phyloP scores from a whole-genome alignment of 148 eudicot species.

The Spergularia marina region DNA sequence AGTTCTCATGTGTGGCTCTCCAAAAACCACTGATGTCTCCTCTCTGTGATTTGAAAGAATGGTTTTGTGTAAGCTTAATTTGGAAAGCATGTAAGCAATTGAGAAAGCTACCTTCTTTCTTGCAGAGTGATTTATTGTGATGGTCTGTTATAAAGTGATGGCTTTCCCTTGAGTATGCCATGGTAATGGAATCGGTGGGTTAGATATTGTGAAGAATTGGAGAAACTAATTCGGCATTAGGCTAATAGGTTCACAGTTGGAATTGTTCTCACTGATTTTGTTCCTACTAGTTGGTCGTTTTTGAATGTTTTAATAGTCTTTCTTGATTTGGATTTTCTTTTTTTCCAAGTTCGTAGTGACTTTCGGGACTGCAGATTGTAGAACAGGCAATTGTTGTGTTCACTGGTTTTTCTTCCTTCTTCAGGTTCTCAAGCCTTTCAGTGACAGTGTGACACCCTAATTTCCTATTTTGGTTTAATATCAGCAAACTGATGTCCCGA shows the following conservation, averaged over 20 bases:
- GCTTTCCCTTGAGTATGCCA: neutral
- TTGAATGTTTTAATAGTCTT: too few relatives aligned
- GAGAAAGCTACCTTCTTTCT: neutral
- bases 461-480: neutral
- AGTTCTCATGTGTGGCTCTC: neutral
- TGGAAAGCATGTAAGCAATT: neutral
- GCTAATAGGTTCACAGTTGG: too few relatives aligned
- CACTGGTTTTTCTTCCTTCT: neutral
- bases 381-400: neutral
- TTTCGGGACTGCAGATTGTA: neutral
- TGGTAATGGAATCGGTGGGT: too few relatives aligned
- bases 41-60: neutral
- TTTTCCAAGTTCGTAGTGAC: neutral
- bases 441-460: too few relatives aligned
- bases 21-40: neutral
- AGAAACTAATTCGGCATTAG: too few relatives aligned
- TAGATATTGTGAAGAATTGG: too few relatives aligned
- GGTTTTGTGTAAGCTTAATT: neutral
- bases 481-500: constrained; percentile 46
- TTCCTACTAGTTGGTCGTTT: too few relatives aligned
- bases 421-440: too few relatives aligned
- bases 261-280: too few relatives aligned
- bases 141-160: neutral
- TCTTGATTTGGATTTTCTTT: too few relatives aligned
- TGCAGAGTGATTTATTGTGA: neutral